Conservation (phyloP, 192 early-diverging fungal species). For the Backusella morwellensis region DNA sequence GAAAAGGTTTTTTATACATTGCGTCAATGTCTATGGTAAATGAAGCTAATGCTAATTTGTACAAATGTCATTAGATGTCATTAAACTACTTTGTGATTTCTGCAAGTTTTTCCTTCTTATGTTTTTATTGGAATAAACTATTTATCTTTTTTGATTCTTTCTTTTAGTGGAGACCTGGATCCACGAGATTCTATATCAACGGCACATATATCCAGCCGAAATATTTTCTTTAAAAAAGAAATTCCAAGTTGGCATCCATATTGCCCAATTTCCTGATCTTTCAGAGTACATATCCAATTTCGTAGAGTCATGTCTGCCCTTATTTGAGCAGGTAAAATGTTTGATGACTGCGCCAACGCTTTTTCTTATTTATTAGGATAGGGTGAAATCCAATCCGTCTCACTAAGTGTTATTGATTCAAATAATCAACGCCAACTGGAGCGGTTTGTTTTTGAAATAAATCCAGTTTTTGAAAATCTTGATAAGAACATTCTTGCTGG, state of each 20-base stretch:
- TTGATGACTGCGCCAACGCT: too few relatives aligned
- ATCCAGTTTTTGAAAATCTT: not conserved
- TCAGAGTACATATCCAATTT: not conserved
- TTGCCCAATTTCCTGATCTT: not conserved
- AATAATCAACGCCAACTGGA: not conserved
- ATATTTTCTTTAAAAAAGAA: not conserved
- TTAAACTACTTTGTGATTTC: not conserved
- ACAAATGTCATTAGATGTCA: not conserved
- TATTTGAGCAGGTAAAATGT: not conserved
- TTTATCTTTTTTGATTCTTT: not conserved
- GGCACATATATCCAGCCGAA: not conserved
- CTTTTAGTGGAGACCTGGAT: not conserved
- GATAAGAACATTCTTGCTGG: not conserved
- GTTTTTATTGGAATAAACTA: too few relatives aligned
- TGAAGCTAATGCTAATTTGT: not conserved
- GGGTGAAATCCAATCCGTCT: not conserved
- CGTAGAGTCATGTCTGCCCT: not conserved
- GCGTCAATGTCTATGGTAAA: not conserved
- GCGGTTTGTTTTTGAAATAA: not conserved
- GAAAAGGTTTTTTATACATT: not conserved
- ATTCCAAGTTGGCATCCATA: not conserved
- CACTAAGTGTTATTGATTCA: not conserved
- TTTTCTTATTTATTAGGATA: not conserved
- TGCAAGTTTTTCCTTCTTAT: not conserved
- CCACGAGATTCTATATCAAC: not conserved